Evolutionary conservation across 2,329 filamentous ascomycete genomes (phyloP).

Genomic region (Sporothrix humicola): DNA sequence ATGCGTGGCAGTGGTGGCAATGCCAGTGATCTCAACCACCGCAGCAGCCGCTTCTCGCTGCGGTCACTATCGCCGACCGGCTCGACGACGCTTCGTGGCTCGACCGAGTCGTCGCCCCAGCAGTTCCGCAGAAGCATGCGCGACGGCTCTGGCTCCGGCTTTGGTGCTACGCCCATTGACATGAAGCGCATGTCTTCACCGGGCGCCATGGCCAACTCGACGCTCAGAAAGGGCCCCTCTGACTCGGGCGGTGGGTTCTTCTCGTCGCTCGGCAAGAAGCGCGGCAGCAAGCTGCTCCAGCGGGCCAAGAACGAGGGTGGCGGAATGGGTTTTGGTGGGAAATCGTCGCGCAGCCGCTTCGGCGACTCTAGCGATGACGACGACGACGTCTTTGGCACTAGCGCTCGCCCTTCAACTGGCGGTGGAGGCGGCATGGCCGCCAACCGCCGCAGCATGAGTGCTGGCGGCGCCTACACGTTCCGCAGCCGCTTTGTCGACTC

Average conservation of each 20-base stretch:
- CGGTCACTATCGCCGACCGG: conserved; percentile 72
- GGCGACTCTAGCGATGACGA: conserved; percentile 67
- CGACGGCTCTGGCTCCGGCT: conserved; percentile 45
- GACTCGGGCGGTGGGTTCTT: conserved; percentile 46
- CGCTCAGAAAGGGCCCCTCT: conserved; percentile 17
- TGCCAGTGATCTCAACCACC: conserved; percentile 30
- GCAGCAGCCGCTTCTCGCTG: conserved; percentile 63
- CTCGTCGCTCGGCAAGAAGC: conserved; percentile 52
- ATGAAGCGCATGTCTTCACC: conserved; percentile 38
- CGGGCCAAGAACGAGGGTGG: conserved; percentile 45
- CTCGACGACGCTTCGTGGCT: conserved; percentile 57
- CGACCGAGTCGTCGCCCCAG: conserved; percentile 51
- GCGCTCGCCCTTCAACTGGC: not conserved
- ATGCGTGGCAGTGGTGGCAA: conserved; percentile 60
- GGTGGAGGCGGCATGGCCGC: conserved; percentile 33
- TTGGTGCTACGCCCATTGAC: not conserved
- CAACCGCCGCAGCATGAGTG: conserved; percentile 18
- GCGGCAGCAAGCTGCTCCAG: conserved; percentile 43
- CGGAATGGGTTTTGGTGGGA: conserved; percentile 50
- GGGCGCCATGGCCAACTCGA: conserved; percentile 24
- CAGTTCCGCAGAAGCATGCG: conserved; percentile 57
- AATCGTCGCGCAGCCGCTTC: conserved; percentile 56
- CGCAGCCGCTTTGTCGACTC: conserved; percentile 66
- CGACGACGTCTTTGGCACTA: conserved; percentile 39
- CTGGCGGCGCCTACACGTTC: conserved; percentile 44